Percentiles rank a stretch among this genome's conserved stretches.
These are phyloP conservation scores for Platanus orientalis DNA, from an alignment of 164 flowering plant species.

Conservation along the genomic window DNA sequence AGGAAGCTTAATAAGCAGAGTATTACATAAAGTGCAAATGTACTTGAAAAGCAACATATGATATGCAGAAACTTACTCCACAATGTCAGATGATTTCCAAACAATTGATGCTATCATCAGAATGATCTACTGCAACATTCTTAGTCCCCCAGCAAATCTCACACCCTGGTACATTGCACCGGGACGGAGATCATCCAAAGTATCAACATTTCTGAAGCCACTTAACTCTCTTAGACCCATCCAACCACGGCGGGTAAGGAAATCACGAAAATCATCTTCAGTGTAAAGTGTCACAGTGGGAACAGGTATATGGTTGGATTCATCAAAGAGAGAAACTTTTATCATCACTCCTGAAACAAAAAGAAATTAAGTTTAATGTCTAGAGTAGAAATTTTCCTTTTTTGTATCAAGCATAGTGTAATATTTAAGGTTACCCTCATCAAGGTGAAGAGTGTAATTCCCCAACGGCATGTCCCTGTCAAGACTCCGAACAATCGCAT, in stretches of 20 bases:
- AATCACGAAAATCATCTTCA: conserved; percentile 58
- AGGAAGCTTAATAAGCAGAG: neutral
- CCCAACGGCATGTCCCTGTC: conserved; percentile 63
- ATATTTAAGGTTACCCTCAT: conserved; percentile 39
- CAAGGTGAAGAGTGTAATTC: conserved; percentile 52
- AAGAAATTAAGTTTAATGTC: neutral
- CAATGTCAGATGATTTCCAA: neutral
- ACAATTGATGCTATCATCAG: neutral
- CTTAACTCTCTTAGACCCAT: conserved; percentile 45
- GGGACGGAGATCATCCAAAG: conserved; percentile 46
- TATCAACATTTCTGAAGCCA: conserved; percentile 40
- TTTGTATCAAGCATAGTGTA: neutral
- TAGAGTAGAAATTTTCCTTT: neutral
- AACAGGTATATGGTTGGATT: conserved; percentile 39
- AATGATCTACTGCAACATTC: neutral
- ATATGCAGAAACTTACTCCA: no score
- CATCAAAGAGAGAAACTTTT: conserved; percentile 51
- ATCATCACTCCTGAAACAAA: conserved; percentile 39
- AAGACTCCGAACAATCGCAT: conserved; percentile 41
- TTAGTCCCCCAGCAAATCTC: conserved; percentile 26
- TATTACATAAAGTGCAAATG: neutral
- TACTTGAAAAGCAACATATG: neutral
- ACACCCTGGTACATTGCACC: conserved; percentile 43
- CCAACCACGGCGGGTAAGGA: conserved; percentile 52
- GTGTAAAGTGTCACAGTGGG: conserved; percentile 55